These are phyloP conservation scores for Monascus ruber DNA, from an alignment of 2,329 filamentous ascomycete species.

Conservation along the genomic window DNA sequence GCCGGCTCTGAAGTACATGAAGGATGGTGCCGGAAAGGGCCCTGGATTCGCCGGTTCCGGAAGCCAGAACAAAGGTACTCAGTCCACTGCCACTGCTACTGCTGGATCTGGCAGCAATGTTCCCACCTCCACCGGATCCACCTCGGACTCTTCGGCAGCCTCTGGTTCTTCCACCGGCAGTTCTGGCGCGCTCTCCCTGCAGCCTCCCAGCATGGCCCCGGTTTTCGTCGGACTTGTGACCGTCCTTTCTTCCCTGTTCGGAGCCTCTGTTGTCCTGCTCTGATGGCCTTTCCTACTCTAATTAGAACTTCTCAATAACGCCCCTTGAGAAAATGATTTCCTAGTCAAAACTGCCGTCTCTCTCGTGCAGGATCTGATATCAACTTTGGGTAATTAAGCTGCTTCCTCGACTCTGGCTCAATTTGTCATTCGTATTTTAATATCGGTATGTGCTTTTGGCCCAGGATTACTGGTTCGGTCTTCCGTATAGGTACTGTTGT, in stretches of 20 bases:
- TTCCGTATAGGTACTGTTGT: no score
- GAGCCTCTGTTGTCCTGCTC: conserved; percentile 32
- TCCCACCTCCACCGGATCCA: conserved; percentile 40
- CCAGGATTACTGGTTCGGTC: no score
- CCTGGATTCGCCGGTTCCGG: conserved; percentile 45
- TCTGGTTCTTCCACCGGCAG: conserved; percentile 17
- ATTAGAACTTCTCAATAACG: no score
- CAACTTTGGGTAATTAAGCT: no score
- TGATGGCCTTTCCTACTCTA: conserved; percentile 6
- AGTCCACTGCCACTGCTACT: conserved; percentile 37
- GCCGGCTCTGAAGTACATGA: conserved; percentile 46
- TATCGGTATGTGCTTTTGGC: no score
- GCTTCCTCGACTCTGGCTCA: no score
- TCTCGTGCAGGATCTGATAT: no score
- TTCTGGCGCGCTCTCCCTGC: conserved; percentile 35
- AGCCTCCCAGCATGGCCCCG: conserved; percentile 38
- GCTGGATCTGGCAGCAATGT: conserved; percentile 38
- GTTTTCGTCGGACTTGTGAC: conserved; percentile 42
- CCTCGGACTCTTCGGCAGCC: conserved; percentile 19
- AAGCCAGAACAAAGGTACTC: conserved; percentile 44
- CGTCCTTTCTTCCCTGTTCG: conserved; percentile 42
- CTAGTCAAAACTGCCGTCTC: no score
- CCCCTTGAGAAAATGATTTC: no score
- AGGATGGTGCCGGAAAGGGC: conserved; percentile 46
- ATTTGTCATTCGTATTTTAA: no score